Percentiles rank a stretch among this genome's conserved stretches.
Evolutionary conservation across 2,329 filamentous ascomycete genomes (phyloP).

Genomic region (Aspergillus melleus): DNA sequence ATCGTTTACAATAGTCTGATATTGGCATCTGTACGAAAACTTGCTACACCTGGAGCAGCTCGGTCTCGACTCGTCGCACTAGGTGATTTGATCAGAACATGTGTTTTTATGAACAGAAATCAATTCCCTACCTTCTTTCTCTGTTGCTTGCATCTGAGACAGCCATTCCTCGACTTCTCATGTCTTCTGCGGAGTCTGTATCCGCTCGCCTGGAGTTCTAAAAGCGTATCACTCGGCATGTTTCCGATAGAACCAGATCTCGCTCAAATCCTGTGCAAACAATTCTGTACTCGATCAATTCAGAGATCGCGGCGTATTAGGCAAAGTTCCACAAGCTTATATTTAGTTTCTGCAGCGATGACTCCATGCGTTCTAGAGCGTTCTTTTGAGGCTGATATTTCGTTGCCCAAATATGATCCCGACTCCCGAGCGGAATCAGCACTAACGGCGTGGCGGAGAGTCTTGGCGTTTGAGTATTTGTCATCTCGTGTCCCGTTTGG

Average conservation of each 20-base stretch:
- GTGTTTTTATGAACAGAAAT: not conserved
- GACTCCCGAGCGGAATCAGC: too few relatives aligned
- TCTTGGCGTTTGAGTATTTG: too few relatives aligned
- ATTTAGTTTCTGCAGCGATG: too few relatives aligned
- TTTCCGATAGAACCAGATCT: not conserved
- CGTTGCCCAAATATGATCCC: too few relatives aligned
- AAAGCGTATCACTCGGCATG: slow-evolving; percentile 8
- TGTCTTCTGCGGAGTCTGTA: slow-evolving; percentile 25
- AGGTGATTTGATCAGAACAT: slow-evolving; percentile 11
- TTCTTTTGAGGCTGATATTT: too few relatives aligned
- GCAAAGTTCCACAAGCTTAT: not conserved
- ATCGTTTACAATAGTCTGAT: slow-evolving; percentile 18
- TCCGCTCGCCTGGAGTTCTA: slow-evolving; percentile 4
- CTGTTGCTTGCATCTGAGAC: slow-evolving; percentile 35
- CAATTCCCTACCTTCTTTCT: slow-evolving; percentile 35
- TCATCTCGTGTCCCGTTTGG: too few relatives aligned
- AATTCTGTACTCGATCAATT: not conserved
- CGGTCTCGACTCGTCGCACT: slow-evolving; percentile 39
- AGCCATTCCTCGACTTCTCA: slow-evolving; percentile 37
- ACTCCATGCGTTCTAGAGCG: too few relatives aligned
- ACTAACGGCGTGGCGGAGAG: too few relatives aligned
- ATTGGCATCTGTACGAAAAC: slow-evolving; percentile 30
- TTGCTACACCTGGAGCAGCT: slow-evolving; percentile 37
- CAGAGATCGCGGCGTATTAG: not conserved
- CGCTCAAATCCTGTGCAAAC: not conserved